These are phyloP conservation scores for Tulasnella sp. DNA, from an alignment of 768 basidiomycete genomes.

Conservation along the genomic window DNA sequence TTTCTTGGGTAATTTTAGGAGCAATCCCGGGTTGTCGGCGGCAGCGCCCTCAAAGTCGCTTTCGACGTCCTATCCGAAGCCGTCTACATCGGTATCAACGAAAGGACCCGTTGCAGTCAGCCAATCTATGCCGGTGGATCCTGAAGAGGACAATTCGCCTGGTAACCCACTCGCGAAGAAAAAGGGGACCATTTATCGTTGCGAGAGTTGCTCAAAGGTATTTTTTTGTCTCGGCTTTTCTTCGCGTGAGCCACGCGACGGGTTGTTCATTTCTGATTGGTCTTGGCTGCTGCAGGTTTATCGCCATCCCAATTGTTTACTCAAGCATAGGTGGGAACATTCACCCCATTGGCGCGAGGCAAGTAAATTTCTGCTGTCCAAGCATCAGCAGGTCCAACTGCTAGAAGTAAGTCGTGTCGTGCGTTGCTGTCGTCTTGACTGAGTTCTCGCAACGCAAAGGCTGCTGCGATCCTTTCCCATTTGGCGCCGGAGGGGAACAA, in stretches of 20 bases:
- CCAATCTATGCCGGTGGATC: not conserved
- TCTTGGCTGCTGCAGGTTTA: constrained; percentile 30
- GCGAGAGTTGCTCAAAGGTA: constrained; percentile 93
- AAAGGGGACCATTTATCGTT: constrained; percentile 75
- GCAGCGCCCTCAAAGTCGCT: constrained; percentile 32
- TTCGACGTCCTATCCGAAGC: constrained; percentile 28
- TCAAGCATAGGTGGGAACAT: constrained; percentile 98
- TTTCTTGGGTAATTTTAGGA: not conserved
- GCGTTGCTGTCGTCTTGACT: constrained; percentile 1
- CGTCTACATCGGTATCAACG: constrained; percentile 16
- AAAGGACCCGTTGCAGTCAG: constrained; percentile 7
- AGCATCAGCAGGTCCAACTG: constrained; percentile 94
- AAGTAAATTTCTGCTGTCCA: constrained; percentile 77
- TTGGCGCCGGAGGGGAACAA: constrained; percentile 49
- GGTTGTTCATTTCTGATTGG: too few relatives aligned
- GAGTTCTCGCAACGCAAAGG: constrained; percentile 36
- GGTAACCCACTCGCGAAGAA: constrained; percentile 42
- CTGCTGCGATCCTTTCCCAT: constrained; percentile 89
- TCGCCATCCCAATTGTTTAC: constrained; percentile 79
- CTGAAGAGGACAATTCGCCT: constrained; percentile 21
- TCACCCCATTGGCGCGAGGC: constrained; percentile 94
- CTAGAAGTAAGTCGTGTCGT: constrained; percentile 54
- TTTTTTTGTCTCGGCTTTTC: too few relatives aligned
- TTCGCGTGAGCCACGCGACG: constrained; percentile 18
- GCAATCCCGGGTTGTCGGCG: constrained; percentile 3